phyloP scores from a whole-genome alignment of 2,329 filamentous ascomycete genomes.

The Pseudogymnoascus sp. region DNA sequence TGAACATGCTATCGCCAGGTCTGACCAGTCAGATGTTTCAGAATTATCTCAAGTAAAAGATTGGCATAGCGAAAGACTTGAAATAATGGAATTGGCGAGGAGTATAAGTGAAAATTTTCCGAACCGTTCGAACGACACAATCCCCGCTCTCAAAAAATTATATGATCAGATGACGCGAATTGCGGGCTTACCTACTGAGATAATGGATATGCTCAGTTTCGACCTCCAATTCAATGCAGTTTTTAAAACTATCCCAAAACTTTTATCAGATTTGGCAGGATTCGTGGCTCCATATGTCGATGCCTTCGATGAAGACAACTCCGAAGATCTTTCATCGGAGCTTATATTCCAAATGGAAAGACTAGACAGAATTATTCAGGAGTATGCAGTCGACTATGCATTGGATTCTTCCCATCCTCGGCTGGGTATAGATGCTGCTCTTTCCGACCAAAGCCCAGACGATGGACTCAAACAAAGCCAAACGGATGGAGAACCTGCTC shows the following conservation, averaged over 20 bases:
- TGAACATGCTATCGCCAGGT: background rate
- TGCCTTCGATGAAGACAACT: background rate
- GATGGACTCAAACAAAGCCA: background rate
- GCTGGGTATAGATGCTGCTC: background rate
- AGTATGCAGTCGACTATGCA: background rate
- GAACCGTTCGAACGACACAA: background rate
- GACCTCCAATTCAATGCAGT: slow-evolving; percentile 2
- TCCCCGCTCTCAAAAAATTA: background rate
- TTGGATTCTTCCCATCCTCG: background rate
- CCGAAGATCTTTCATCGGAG: background rate
- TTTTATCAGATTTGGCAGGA: background rate
- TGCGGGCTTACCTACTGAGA: background rate
- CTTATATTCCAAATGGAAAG: background rate
- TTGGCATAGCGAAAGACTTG: background rate
- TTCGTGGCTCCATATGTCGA: background rate
- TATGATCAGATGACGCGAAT: background rate
- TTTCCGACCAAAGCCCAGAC: background rate
- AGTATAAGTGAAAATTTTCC: background rate
- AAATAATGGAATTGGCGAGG: background rate
- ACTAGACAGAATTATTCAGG: background rate
- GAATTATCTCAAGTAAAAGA: background rate
- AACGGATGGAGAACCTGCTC: background rate
- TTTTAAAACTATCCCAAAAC: background rate
- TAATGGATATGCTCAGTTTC: background rate
- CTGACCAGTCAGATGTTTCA: background rate